Evolutionary conservation across 768 basidiomycete genomes (phyloP).

Genomic region (Ramaria rubella): DNA sequence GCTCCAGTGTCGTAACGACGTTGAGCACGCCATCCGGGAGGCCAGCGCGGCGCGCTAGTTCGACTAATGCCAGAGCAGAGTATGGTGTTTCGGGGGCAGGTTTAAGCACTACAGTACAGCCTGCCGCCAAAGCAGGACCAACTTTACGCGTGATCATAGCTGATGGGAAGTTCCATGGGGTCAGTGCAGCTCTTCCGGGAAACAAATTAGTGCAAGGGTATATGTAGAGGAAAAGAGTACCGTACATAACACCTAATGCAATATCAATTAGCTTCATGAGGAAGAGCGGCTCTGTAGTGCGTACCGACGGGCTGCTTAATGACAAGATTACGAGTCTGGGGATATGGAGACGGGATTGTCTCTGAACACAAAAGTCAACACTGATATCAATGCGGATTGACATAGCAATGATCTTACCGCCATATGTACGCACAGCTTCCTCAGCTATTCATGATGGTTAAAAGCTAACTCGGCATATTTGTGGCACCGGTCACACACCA

Average conservation of each 20-base stretch:
- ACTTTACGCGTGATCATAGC: conserved; percentile 93
- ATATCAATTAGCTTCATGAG: conserved; percentile 11
- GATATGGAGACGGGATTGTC: conserved; percentile 61
- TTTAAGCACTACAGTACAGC: conserved; percentile 95
- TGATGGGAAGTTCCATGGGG: conserved; percentile 92
- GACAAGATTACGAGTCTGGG: conserved; percentile 71
- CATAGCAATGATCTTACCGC: conserved; percentile 42
- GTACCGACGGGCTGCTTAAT: conserved; percentile 89
- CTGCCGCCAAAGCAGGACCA: conserved; percentile 84
- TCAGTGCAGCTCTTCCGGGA: conserved; percentile 57
- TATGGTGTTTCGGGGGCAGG: conserved; percentile 94
- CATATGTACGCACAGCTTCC: conserved; percentile 88
- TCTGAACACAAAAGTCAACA: background rate
- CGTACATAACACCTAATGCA: conserved; percentile 42
- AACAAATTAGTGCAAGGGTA: conserved; percentile 9
- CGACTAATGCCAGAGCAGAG: conserved; percentile 84
- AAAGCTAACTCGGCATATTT: conserved; percentile 8
- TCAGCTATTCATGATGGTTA: conserved; percentile 48
- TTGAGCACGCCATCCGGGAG: conserved; percentile 94
- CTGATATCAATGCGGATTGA: background rate
- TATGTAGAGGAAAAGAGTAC: background rate
- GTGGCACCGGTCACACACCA: conserved; percentile 38
- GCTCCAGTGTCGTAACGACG: conserved; percentile 80
- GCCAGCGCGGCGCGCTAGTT: conserved; percentile 86
- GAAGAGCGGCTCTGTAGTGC: conserved; percentile 15